phyloP scores from a whole-genome alignment of 768 basidiomycete genomes.

The Lentinula sp. region DNA sequence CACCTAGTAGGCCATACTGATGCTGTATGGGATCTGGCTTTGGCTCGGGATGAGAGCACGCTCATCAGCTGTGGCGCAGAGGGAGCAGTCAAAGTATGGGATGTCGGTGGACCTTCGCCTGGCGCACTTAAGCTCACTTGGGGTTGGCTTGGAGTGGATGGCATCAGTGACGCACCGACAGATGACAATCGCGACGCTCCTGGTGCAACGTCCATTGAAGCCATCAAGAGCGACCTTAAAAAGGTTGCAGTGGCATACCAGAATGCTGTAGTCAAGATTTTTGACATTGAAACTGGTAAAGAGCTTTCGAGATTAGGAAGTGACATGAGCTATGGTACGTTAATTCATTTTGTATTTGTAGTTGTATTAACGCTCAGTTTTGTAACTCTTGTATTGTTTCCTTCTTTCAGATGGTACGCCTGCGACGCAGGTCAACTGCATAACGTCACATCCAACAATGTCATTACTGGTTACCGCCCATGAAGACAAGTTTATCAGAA shows the following conservation, averaged over 20 bases:
- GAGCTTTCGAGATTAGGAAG: conserved; percentile 59
- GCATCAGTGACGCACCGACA: conserved; percentile 27
- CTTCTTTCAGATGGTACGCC: conserved; percentile 56
- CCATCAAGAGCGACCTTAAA: conserved; percentile 76
- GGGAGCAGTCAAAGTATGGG: conserved; percentile 92
- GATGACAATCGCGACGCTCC: conserved; percentile 48
- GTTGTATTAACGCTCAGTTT: background rate
- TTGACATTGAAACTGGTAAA: conserved; percentile 85
- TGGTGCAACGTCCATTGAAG: conserved; percentile 80
- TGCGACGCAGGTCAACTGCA: conserved; percentile 77
- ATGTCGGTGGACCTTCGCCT: conserved; percentile 63
- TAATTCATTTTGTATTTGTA: background rate
- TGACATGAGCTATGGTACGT: conserved; percentile 53
- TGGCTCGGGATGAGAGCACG: conserved; percentile 76
- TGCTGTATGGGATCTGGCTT: conserved; percentile 92
- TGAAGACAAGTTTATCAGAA: conserved; percentile 89
- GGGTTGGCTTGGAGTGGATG: conserved; percentile 70
- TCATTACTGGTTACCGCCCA: conserved; percentile 84
- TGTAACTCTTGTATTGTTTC: background rate
- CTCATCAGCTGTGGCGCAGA: conserved; percentile 90
- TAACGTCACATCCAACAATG: conserved; percentile 88
- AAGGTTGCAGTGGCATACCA: conserved; percentile 89
- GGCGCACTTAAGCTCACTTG: conserved; percentile 70
- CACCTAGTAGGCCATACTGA: conserved; percentile 91
- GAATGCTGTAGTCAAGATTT: conserved; percentile 85